Evolutionary conservation across 2,329 filamentous ascomycete species (phyloP), one percentile per base, ranked within the genome.

Genomic region (Thielaviopsis punctulata): DNA sequence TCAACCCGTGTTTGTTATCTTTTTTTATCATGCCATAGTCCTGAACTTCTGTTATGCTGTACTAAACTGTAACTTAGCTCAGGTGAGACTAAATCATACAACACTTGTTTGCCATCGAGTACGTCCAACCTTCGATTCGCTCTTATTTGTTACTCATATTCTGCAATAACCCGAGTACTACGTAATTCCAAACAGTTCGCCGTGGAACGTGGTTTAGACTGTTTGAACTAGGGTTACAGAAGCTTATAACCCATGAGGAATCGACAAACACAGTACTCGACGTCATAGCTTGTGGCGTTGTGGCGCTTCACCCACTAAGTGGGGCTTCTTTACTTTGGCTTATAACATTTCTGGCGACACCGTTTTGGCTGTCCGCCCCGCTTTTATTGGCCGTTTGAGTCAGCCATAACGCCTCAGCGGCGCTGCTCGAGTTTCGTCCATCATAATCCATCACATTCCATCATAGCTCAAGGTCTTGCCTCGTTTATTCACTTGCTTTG

Each of bases 401-500:
- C 53, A 55, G 43, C 30, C n/a, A 36, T 36, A 47, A 46, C 45
- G 51, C 51, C 51, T 52, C 45, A 52, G 18, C 25, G 22, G 19
- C 24, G n/a, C 30, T n/a, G 13, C 13, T 36, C 25, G 12, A 15
- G 30, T 15, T 36, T 36, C n/a, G 43, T 55, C 53, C 45, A 55
- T 55, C 46, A 44, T 45, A 39, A 19, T 55, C 53, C 45, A 55
- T 55, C 45, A 49, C 45, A 51, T 55, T 55, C 53, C 49, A 55
- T 52, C 36, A 33, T 49, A 39, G 47, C 9, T 39, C 25, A 24
- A 15, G 22, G 30, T 49, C 47, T 22, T 51, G 25, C 27, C 27
- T 30, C 25, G n/a, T 45, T 36, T n/a, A n/a, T 36, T 15, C n/a
- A n/a, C 30, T 22, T 48, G 30, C 36, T 25, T 49, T 49, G 22